Percentiles rank a stretch among this genome's conserved stretches.
Evolutionary conservation across 2,329 filamentous ascomycete species (phyloP).

Genomic region (Periconia sp.): DNA sequence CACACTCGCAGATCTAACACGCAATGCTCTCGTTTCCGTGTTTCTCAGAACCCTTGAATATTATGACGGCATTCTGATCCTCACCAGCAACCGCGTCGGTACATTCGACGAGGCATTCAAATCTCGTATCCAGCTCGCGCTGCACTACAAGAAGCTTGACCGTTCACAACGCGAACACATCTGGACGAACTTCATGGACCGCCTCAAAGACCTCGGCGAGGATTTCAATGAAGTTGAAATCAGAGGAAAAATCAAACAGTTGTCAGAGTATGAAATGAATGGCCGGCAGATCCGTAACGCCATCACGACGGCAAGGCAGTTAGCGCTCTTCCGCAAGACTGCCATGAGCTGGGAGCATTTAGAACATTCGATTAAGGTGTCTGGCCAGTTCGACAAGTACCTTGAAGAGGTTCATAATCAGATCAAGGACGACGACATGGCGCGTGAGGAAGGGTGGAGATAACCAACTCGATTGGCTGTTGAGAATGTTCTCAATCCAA

Average conservation of each 20-base stretch:
- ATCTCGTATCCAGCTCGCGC: conserved; percentile 48
- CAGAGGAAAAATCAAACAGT: conserved; percentile 18
- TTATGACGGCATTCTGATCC: conserved; percentile 83
- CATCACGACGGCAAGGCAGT: conserved; percentile 17
- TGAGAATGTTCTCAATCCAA: no score
- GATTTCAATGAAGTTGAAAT: conserved; percentile 28
- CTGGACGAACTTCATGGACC: conserved; percentile 34
- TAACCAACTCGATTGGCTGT: no score
- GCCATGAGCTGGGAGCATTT: not conserved
- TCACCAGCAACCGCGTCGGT: conserved; percentile 74
- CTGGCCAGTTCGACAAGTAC: not conserved
- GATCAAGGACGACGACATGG: not conserved
- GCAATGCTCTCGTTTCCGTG: conserved; percentile 81
- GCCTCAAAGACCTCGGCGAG: conserved; percentile 8
- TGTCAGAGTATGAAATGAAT: conserved; percentile 38
- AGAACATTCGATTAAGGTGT: not conserved
- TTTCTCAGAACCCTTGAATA: conserved; percentile 85
- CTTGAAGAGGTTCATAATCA: conserved; percentile 1
- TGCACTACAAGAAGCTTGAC: conserved; percentile 47
- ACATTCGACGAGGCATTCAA: conserved; percentile 51
- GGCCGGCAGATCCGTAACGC: conserved; percentile 48
- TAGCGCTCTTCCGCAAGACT: conserved; percentile 2
- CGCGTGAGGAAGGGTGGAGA: not conserved
- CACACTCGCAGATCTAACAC: conserved; percentile 75
- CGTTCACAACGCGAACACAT: conserved; percentile 40